These are phyloP conservation scores for Fonsecaea pugnacius DNA, from an alignment of 2,329 filamentous ascomycete species.

Conservation along the genomic window DNA sequence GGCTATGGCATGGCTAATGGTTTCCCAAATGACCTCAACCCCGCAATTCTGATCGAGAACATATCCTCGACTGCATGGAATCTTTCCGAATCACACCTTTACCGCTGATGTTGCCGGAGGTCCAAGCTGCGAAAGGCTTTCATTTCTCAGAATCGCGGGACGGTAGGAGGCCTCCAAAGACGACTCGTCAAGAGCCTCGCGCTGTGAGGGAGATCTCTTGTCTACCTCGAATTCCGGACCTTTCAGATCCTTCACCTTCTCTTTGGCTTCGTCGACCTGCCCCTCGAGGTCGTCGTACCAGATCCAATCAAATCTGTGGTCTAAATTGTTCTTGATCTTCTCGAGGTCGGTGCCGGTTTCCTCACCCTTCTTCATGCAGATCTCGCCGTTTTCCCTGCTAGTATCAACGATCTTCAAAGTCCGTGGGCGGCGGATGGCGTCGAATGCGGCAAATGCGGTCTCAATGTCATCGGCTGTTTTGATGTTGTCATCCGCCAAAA, in stretches of 20 bases:
- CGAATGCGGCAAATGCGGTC: conserved; percentile 58
- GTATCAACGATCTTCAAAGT: conserved; percentile 43
- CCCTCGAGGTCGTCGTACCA: conserved; percentile 11
- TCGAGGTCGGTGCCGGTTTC: conserved; percentile 4
- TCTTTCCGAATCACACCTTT: background rate
- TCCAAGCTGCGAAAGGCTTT: background rate
- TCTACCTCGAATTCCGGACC: conserved; percentile 5
- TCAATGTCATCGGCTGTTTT: conserved; percentile 43
- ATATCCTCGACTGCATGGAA: background rate
- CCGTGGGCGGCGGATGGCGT: conserved; percentile 54
- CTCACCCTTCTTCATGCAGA: conserved; percentile 5
- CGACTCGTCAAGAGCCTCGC: conserved; percentile 3
- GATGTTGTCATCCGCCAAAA: conserved; percentile 43
- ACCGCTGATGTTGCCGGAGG: background rate
- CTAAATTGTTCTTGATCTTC: conserved; percentile 8
- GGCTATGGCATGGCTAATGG: background rate
- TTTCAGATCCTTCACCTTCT: conserved; percentile 5
- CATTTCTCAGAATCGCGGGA: conserved; percentile 6
- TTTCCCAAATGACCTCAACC: background rate
- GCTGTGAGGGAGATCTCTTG: conserved; percentile 7
- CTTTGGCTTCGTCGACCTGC: conserved; percentile 1
- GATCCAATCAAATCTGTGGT: conserved; percentile 13
- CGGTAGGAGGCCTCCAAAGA: conserved; percentile 6
- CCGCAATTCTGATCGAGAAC: background rate
- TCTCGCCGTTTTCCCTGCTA: conserved; percentile 41